Conservation (phyloP, 139 green algal species). For the Haematococcus lacustris region DNA sequence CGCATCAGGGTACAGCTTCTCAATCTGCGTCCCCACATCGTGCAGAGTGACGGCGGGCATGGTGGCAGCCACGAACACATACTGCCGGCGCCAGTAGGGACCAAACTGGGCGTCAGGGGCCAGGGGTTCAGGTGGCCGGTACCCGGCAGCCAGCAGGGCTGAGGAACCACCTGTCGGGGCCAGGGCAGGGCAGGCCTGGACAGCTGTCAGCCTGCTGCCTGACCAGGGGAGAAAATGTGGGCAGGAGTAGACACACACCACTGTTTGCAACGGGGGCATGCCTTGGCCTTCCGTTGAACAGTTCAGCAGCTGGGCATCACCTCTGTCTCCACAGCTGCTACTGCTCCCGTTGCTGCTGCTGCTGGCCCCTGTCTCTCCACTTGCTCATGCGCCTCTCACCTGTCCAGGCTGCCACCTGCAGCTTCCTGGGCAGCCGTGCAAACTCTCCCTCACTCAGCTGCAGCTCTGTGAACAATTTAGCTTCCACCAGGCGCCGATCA, state of each 20-base stretch:
- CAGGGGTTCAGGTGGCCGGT: slow-evolving; percentile 1
- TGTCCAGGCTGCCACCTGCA: slow-evolving; percentile 42
- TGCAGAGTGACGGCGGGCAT: slow-evolving; percentile 65
- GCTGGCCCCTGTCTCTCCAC: too few relatives aligned
- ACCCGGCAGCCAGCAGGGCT: slow-evolving; percentile 46
- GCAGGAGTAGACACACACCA: too few relatives aligned
- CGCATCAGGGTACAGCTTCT: slow-evolving; percentile 47
- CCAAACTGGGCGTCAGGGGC: slow-evolving; percentile 1
- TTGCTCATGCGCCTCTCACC: too few relatives aligned
- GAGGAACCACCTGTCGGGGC: slow-evolving; percentile 21
- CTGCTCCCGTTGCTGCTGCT: too few relatives aligned
- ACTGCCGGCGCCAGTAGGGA: slow-evolving; percentile 60
- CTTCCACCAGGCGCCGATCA: slow-evolving; percentile 42
- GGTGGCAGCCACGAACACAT: slow-evolving; percentile 89
- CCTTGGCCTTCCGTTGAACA: too few relatives aligned
- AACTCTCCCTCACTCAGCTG: slow-evolving; percentile 32
- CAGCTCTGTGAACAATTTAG: slow-evolving; percentile 40
- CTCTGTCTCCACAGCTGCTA: too few relatives aligned
- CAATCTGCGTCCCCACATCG: slow-evolving; percentile 54
- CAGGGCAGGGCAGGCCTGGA: background rate
- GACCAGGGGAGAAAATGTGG: too few relatives aligned
- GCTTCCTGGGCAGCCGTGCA: slow-evolving; percentile 34
- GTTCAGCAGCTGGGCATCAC: too few relatives aligned
- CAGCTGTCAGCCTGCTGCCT: too few relatives aligned
- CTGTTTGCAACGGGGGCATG: too few relatives aligned